Evolutionary conservation across 495 filamentous ascomycete species (phyloP), one percentile per base, ranked within the genome.

Genomic region (Friedmanniomyces endolithicus): DNA sequence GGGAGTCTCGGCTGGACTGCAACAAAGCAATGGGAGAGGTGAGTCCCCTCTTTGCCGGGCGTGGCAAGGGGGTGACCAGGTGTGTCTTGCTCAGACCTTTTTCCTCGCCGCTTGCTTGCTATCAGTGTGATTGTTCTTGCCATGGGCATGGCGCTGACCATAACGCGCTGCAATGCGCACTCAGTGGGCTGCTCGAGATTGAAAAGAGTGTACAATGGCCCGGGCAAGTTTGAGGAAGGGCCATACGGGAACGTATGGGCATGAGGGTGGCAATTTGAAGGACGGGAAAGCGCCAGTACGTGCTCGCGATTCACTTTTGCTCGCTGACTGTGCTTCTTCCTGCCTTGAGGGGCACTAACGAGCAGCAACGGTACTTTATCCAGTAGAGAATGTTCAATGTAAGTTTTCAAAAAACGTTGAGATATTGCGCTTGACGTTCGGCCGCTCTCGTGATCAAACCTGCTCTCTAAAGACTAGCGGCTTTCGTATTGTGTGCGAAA

Each of bases 51-150:
- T 25, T 19, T 24, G 25, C n/a, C 14, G 29, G 25, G 2, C n/a
- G n/a, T 31, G 33, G 49, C 34, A 23, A 20, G 33, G 4, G 35
- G 49, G 49, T 27, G 49, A 52, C 44, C 49, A 52, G 49, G 49
- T 52, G 49, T 52, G 49, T 52, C 19, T n/a, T 16, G 29, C n/a
- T 19, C 8, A 50, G 25, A 31, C 27, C 27, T 31, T 35, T 50
- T 34, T 50, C 24, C 19, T 31, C 24, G 25, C 29, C 8, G 12
- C 12, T n/a, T 27, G 6, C 44, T 16, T 47, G 44, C 44, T 47
- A 47, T 27, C 6, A 47, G 44, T 20, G 24, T 47, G 44, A 16
- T 31, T 31, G 27, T 31, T 3, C 27, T 31, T 31, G 9, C 3
- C 9, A 31, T 9, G 27, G 27, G 27, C 4, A 31, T 31, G 27